Percentiles rank a stretch among this genome's conserved stretches.
These are phyloP conservation scores for Vaccinium corymbosum DNA, from an alignment of 148 eudicot species.

Conservation along the genomic window DNA sequence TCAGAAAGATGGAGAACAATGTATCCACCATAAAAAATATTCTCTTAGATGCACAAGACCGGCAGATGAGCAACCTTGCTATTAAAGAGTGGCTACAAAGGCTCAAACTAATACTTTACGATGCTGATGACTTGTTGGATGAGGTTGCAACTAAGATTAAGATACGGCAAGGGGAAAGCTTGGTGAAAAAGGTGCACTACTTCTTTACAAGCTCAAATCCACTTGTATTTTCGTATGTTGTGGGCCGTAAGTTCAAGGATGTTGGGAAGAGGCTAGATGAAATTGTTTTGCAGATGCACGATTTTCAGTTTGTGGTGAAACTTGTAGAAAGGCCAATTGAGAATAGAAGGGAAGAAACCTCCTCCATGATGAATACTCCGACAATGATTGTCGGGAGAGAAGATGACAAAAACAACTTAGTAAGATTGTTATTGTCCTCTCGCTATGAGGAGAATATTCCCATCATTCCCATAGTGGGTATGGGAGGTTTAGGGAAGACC, in stretches of 20 bases:
- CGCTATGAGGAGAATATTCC: neutral
- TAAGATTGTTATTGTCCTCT: neutral
- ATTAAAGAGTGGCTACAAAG: constrained; percentile 8
- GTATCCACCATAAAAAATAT: neutral
- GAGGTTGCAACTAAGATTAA: neutral
- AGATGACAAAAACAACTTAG: constrained; percentile 13
- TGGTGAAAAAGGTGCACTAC: neutral
- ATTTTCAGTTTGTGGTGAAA: constrained; percentile 17
- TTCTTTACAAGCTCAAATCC: constrained; percentile 20
- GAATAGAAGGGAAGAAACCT: neutral
- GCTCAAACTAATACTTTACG: constrained; percentile 17
- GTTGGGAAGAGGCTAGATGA: constrained; percentile 13
- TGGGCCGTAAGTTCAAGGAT: constrained; percentile 17
- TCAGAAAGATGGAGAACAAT: neutral
- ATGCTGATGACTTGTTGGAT: neutral
- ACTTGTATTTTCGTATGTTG: neutral
- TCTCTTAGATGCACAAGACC: constrained; percentile 8
- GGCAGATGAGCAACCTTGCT: neutral
- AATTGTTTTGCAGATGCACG: constrained; percentile 9
- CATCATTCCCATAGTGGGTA: constrained; percentile 26
- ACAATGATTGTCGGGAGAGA: constrained; percentile 24
- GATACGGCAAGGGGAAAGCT: neutral
- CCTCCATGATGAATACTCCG: neutral
- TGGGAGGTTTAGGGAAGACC: constrained; percentile 34
- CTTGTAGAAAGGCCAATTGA: neutral